Evolutionary conservation across 2,329 filamentous ascomycete genomes (phyloP), one percentile per base, ranked within the genome.

Genomic region (Aspergillus fructus): DNA sequence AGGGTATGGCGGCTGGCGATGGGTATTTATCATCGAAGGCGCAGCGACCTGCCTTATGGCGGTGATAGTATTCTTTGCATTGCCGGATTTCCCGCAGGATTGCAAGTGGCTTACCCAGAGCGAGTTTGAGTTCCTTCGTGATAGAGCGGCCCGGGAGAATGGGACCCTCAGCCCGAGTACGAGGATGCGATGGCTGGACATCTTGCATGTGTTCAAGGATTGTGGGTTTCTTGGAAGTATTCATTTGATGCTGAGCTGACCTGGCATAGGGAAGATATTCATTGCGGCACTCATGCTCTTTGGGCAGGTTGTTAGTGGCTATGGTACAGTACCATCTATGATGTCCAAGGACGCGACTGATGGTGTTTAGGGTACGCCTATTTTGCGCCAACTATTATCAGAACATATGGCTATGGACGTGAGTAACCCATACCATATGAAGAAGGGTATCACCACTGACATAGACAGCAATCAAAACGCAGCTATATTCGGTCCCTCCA

Each of bases 231-330:
- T 23, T 3, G 4, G 27, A 2, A 12, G 15, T 12, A 19, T 4
- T 13, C 1, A 15, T 17, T 5, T 8, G 13, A 12, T 13, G 3
- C 12, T 1, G 24, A 12, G 11, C 65, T 68, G 33, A 69, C 56
- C 3, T 13, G 3, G 8, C 39, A 15, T 47, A 76, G 74, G 74
- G 65, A 90, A 90, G 71, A 81, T 92, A 64, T 83, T 90, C 64
- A 71, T 91, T 7, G 89, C 88, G 34, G 88, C 87, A 0, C 81
- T 91, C 71, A 91, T 92, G 88, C 91, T 93, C 74, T 86, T 93
- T 65, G 89, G 89, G 6, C 79, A 92, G 59, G 86, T 91, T 61
- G 88, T 92, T 1, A 88, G 89, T 0, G 88, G 87, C 1, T 91
- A 91, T 69, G 81, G 87, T 64, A 62, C 40, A 61, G 61, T 27